Evolutionary conservation across 2,329 filamentous ascomycete genomes (phyloP), one percentile per base, ranked within the genome.

Genomic region (Blumeriella jaapii): DNA sequence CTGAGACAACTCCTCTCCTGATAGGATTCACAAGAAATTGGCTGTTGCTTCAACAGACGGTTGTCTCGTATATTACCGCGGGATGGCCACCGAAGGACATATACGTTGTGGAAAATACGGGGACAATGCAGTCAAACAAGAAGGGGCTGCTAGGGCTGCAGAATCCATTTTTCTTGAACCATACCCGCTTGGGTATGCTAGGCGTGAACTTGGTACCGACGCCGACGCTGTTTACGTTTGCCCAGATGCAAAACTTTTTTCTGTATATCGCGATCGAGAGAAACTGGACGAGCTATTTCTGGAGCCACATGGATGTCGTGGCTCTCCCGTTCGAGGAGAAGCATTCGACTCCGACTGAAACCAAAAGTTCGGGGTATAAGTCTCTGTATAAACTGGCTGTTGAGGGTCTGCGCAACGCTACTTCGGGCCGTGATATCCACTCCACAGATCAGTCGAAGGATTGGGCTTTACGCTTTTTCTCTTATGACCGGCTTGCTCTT

Each of bases 11-110:
- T 3, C 69, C 70, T 2, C 59, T 75, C 10, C 57, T 74, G 30
- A 71, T 75, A 40, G 67, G 69, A n/a, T 76, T 75, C 55, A 72
- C 70, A 0, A 60, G 69, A 24, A 64, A 65, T 36, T 71, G 64
- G 63, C 62, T 63, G 2, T 57, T 74, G 38, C 59, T 76, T 1
- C 60, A 69, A 10, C 71, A 75, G 53, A 58, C 63, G 3, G 64
- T 75, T 2, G 61, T 71, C 9, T 65, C 61, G 10, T 76, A 75
- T 52, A 65, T 76, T 42, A 67, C 69, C 1, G 66, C 68, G 2
- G 71, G 71, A 29, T 75, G 71, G 70, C 71, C 70, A 1, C 54
- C 67, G 0, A 57, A 59, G 12, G 63, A 73, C 42, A 73, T 76
- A 39, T 67, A 68, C 42, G 64, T 75, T 2, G 54, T 75, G 17